phyloP scores from a whole-genome alignment of 176 grass and related monocot species.

The Avena atlantica region DNA sequence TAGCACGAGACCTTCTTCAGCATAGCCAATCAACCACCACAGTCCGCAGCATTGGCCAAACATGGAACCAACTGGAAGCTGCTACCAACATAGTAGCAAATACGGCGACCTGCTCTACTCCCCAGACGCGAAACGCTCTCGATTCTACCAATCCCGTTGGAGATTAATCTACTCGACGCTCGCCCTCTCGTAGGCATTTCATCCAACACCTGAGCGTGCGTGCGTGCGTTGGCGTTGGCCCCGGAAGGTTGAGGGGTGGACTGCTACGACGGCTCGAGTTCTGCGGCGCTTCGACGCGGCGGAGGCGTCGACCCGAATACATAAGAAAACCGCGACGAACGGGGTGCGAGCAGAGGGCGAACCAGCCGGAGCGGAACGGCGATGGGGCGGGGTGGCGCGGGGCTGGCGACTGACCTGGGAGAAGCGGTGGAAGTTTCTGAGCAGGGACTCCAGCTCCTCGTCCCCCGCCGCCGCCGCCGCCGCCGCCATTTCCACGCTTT shows the following conservation, averaged over 20 bases:
- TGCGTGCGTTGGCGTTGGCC: not conserved
- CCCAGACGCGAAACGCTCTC: not conserved
- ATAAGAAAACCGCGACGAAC: not conserved
- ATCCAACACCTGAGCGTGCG: conserved; percentile 11
- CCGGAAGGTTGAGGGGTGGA: not conserved
- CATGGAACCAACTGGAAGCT: conserved; percentile 3
- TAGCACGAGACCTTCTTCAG: not conserved
- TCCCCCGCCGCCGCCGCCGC: conserved; percentile 39
- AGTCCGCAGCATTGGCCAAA: not conserved
- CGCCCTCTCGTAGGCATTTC: not conserved
- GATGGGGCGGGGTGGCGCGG: not conserved
- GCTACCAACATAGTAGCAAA: not conserved
- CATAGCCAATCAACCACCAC: not conserved
- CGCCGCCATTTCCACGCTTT: conserved; percentile 18
- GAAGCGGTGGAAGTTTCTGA: conserved; percentile 69
- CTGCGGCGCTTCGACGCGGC: not conserved
- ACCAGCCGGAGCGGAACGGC: not conserved
- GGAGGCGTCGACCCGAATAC: not conserved
- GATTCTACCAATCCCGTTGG: not conserved
- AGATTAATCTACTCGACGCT: not conserved
- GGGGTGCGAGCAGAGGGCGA: not conserved
- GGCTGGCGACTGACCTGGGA: conserved; percentile 53
- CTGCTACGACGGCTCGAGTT: not conserved
- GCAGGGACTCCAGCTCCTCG: conserved; percentile 60
- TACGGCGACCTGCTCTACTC: not conserved